These are phyloP conservation scores for Eucalyptus fibrosa DNA, from an alignment of 345 rosid genomes.

Conservation along the genomic window DNA sequence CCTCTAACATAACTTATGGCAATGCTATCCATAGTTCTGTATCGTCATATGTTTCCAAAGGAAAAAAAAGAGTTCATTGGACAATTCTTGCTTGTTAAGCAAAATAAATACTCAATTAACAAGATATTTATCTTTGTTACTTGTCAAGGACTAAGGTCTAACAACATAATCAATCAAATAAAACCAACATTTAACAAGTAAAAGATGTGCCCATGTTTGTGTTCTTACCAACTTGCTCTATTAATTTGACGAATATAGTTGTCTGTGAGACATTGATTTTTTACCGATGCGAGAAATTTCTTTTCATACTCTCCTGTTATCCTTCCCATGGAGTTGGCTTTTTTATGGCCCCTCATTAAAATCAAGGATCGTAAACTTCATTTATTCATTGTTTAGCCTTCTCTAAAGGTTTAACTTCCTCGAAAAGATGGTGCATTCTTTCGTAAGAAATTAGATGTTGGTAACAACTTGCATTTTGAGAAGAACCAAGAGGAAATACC, in stretches of 20 bases:
- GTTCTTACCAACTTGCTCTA: neutral
- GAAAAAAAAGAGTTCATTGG: neutral
- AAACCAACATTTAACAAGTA: neutral
- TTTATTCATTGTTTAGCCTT: neutral
- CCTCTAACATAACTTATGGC: conserved; percentile 17
- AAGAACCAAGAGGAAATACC: neutral
- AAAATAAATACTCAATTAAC: neutral
- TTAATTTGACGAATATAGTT: neutral
- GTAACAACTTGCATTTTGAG: neutral
- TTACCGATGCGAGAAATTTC: neutral
- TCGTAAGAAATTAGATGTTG: no score
- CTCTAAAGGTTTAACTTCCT: no score
- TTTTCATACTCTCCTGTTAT: neutral
- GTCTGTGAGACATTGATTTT: neutral
- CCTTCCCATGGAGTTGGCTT: neutral
- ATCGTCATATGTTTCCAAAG: neutral
- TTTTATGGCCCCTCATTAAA: neutral
- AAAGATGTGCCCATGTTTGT: neutral
- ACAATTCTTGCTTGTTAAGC: neutral
- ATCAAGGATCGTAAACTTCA: neutral
- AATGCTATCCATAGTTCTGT: conserved; percentile 23
- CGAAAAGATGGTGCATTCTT: no score
- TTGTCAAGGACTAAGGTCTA: neutral
- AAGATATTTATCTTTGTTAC: neutral
- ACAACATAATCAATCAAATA: neutral